These are phyloP conservation scores for Trichomonas gallinae DNA, from an alignment of 208 protist species.

Conservation along the genomic window DNA sequence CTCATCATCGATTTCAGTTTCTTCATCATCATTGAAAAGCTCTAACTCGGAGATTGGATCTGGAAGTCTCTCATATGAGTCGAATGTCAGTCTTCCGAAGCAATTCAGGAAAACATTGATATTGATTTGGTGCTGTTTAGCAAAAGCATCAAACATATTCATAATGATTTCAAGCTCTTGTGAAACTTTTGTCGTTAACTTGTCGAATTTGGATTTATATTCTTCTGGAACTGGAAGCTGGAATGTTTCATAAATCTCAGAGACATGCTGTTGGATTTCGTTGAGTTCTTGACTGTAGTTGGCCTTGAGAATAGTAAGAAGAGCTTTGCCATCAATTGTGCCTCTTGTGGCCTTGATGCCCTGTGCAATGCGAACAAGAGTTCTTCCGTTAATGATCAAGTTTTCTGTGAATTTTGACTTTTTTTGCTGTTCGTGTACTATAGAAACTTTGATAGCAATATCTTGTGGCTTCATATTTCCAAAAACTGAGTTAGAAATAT, in stretches of 20 bases:
- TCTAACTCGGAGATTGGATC: background rate
- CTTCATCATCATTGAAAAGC: background rate
- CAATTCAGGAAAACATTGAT: background rate
- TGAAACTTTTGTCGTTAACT: background rate
- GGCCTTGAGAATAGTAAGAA: background rate
- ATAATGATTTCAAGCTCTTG: background rate
- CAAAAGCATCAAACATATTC: background rate
- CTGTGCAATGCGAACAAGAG: background rate
- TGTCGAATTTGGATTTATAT: background rate
- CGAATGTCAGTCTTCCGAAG: background rate
- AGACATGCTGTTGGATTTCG: background rate
- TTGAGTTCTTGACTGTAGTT: background rate
- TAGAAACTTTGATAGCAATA: background rate
- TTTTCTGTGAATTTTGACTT: background rate
- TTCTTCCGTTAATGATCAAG: background rate
- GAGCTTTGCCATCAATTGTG: background rate
- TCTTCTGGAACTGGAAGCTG: background rate
- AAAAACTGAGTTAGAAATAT: background rate
- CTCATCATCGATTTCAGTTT: too few relatives aligned
- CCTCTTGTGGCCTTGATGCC: background rate
- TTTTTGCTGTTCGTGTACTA: background rate
- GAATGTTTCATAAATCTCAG: background rate
- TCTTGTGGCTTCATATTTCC: background rate
- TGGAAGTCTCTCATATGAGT: background rate
- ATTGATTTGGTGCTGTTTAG: background rate